phyloP scores from a whole-genome alignment of 208 protist species.

The Borovskyia barvae region DNA sequence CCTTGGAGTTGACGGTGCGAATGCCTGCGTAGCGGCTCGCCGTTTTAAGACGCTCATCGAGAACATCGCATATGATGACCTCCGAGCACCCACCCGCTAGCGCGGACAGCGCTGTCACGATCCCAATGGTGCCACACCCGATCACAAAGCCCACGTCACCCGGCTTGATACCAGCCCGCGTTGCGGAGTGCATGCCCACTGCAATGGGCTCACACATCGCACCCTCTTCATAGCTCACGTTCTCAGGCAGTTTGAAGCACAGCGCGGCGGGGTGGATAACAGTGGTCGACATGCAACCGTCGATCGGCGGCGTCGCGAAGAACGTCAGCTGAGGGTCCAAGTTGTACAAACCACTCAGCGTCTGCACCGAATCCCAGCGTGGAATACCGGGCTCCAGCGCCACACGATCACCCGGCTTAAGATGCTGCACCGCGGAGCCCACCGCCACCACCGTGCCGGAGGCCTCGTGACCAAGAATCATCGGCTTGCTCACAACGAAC shows the following conservation, averaged over 20 bases:
- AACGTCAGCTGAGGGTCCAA: conserved; percentile 68
- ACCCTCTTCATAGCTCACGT: conserved; percentile 64
- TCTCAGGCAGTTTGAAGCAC: conserved; percentile 63
- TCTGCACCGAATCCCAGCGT: conserved; percentile 48
- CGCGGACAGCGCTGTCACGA: conserved; percentile 42
- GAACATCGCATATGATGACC: conserved; percentile 41
- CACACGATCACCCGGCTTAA: conserved; percentile 65
- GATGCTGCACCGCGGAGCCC: conserved; percentile 38
- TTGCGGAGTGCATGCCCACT: conserved; percentile 57
- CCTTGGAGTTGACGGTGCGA: conserved; percentile 31
- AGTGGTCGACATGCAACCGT: conserved; percentile 45
- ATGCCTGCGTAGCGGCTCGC: conserved; percentile 31
- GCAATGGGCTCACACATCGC: conserved; percentile 69
- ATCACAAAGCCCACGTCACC: conserved; percentile 36
- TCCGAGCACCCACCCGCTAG: conserved; percentile 48
- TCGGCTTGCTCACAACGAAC: conserved; percentile 51
- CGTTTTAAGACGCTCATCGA: conserved; percentile 29
- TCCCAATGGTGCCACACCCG: conserved; percentile 46
- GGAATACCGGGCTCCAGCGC: conserved; percentile 72
- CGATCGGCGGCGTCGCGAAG: conserved; percentile 66
- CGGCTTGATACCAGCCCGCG: conserved; percentile 42
- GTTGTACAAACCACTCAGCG: conserved; percentile 65
- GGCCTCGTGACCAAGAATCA: conserved; percentile 74
- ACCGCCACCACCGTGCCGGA: conserved; percentile 55
- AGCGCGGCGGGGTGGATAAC: conserved; percentile 57